phyloP scores from a whole-genome alignment of 176 grass and related monocot genomes.

The Aegilops speltoides region DNA sequence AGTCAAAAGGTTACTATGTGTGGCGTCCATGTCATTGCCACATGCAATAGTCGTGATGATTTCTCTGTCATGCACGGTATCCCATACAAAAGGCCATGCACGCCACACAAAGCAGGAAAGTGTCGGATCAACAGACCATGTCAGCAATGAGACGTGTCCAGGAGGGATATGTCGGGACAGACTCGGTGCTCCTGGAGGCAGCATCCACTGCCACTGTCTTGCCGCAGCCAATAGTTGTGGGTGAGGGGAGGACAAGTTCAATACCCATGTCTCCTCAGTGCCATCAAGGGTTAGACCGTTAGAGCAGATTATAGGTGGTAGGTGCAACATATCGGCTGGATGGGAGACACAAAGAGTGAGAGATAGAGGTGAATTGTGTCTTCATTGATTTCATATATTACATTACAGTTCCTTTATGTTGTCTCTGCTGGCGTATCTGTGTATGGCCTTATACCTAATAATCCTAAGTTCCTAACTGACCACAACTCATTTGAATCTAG shows the following conservation, averaged over 20 bases:
- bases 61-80: background rate
- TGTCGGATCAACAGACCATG: background rate
- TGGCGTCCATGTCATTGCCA: background rate
- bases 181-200: background rate
- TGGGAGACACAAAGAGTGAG: background rate
- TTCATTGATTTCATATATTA: background rate
- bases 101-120: background rate
- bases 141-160: background rate
- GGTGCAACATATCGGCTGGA: background rate
- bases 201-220: background rate
- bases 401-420: background rate
- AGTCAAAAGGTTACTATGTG: slow-evolving; percentile 6
- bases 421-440: background rate
- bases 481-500: background rate
- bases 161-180: background rate
- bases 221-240: background rate
- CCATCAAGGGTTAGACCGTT: background rate
- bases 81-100: background rate
- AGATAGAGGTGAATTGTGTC: background rate
- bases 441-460: background rate
- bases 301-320: background rate
- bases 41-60: background rate
- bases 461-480: background rate
- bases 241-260: background rate
- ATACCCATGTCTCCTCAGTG: background rate